A percentile compares a stretch with the other conserved stretches of the same genome.
Conservation (phyloP, 176 grass and related monocot genomes). For the Zizania latifolia region DNA sequence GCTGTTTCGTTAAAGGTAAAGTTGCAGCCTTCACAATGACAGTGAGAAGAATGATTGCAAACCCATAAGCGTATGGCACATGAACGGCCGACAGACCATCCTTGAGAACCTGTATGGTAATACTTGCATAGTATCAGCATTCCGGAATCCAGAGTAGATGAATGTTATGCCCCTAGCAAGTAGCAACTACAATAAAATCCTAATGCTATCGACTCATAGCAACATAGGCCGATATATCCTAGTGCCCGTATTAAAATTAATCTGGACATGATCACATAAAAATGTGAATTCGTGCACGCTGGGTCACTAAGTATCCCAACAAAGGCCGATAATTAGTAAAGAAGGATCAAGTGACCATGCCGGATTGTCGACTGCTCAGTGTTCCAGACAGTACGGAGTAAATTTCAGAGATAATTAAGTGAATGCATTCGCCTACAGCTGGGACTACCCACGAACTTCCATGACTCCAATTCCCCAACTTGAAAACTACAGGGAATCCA, state of each 20-base stretch:
- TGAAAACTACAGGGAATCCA: not conserved
- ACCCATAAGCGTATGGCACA: slow-evolving; percentile 77
- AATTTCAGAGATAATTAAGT: slow-evolving; percentile 5
- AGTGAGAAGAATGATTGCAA: slow-evolving; percentile 95
- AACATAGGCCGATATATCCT: too few relatives aligned
- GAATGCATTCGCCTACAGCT: not conserved
- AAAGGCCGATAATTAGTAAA: not conserved
- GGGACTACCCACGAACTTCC: not conserved
- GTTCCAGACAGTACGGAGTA: not conserved
- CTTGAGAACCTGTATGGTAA: slow-evolving; percentile 59
- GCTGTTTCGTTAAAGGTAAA: slow-evolving; percentile 71
- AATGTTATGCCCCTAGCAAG: not conserved
- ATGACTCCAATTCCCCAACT: not conserved
- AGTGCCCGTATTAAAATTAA: too few relatives aligned
- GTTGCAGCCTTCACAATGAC: slow-evolving; percentile 76
- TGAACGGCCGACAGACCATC: slow-evolving; percentile 76
- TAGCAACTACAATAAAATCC: not conserved
- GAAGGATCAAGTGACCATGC: not conserved
- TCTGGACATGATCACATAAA: too few relatives aligned
- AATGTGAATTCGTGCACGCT: not conserved
- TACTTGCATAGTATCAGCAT: not conserved
- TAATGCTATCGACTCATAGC: not conserved
- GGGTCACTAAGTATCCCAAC: not conserved
- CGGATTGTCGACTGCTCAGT: not conserved
- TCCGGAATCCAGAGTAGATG: not conserved